A percentile compares a stretch with the other conserved stretches of the same genome.
Conservation (phyloP, 2,329 filamentous ascomycete genomes). For the Ilyonectria destructans region DNA sequence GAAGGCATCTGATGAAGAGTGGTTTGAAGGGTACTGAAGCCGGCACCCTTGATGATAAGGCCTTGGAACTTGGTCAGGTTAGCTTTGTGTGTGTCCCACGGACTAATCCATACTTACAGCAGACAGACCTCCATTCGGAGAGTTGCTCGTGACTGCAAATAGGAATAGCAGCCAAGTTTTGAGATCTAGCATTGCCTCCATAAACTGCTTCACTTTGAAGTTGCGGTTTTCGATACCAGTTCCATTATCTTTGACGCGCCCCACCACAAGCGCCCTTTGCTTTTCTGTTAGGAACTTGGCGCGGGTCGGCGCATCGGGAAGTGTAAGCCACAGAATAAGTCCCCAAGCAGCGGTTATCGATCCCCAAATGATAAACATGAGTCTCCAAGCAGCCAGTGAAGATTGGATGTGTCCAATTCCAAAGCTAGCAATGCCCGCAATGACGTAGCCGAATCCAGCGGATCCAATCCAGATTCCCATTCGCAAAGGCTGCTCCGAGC, state of each 20-base stretch:
- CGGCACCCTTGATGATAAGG: slow-evolving; percentile 44
- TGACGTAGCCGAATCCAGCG: slow-evolving; percentile 37
- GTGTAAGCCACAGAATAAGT: slow-evolving; percentile 66
- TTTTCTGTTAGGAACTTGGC: slow-evolving; percentile 64
- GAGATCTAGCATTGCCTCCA: slow-evolving; percentile 65
- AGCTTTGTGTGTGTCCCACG: neutral
- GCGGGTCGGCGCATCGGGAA: slow-evolving; percentile 68
- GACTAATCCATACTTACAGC: slow-evolving; percentile 19
- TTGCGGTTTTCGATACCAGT: slow-evolving; percentile 68
- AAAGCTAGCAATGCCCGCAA: slow-evolving; percentile 41
- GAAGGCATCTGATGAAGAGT: slow-evolving; percentile 43
- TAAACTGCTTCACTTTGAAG: slow-evolving; percentile 64
- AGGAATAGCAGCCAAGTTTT: slow-evolving; percentile 75
- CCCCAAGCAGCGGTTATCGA: slow-evolving; percentile 63
- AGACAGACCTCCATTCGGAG: slow-evolving; percentile 68
- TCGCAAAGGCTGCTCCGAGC: slow-evolving; percentile 36
- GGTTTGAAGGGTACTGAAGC: slow-evolving; percentile 38
- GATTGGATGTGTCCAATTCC: slow-evolving; percentile 42
- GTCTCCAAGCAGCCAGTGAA: slow-evolving; percentile 26
- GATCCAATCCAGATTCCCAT: slow-evolving; percentile 44
- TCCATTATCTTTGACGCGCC: slow-evolving; percentile 66
- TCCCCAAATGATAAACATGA: slow-evolving; percentile 43
- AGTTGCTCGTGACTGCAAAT: slow-evolving; percentile 66
- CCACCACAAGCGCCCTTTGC: slow-evolving; percentile 65
- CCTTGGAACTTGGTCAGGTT: slow-evolving; percentile 40